Evolutionary conservation across 1,284 basidiomycete genomes (phyloP), one percentile per base, ranked within the genome.

Genomic region (Vanrija pseudolonga): DNA sequence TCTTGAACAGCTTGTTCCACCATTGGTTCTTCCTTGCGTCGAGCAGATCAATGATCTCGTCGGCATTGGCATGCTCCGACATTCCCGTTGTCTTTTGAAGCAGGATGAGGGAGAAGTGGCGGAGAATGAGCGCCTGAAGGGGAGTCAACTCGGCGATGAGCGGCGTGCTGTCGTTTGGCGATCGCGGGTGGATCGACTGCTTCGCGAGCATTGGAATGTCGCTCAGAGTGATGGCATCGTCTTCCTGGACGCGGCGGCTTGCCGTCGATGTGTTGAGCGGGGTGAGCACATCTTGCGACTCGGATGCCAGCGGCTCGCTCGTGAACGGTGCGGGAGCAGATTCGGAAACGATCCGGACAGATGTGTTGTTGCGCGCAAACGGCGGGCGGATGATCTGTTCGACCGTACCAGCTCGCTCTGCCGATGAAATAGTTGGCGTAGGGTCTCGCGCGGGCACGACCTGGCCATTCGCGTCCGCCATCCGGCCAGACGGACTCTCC

Each of bases 1-100:
- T 84, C 75, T 98, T 97, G 81, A 98, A 98, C 32, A 97, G 74
- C 77, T 94, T 93, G 65, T 90, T 90, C 94, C 94, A 98, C 79
- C 97, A 97, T 36, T 89, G 90, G 62, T 85, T 87, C 81, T 96
- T 97, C 80, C 96, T 89, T 38, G 81, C 82, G 74, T 98, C 94
- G 43, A 99, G 85, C 68, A 97, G 80, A 73, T 98, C 96, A 64
- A 97, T 76, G 51, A 98, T 80, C 69, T 99, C 95, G 59, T 98
- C 95, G 56, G 95, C 70, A 61, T 94, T 90, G 60, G 93, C 84
- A 57, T 87, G 82, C 61, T 94, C 90, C 56, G 83, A 85, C 43
- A 98, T 76, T 36, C 86, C 83, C 11, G 86, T 89, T 1, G 54
- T 60, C 62, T 85, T 86, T 67, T 83, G 82, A 40, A 99, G 80